phyloP scores from a whole-genome alignment of 257 asterid genomes.

The Linaria vulgaris region DNA sequence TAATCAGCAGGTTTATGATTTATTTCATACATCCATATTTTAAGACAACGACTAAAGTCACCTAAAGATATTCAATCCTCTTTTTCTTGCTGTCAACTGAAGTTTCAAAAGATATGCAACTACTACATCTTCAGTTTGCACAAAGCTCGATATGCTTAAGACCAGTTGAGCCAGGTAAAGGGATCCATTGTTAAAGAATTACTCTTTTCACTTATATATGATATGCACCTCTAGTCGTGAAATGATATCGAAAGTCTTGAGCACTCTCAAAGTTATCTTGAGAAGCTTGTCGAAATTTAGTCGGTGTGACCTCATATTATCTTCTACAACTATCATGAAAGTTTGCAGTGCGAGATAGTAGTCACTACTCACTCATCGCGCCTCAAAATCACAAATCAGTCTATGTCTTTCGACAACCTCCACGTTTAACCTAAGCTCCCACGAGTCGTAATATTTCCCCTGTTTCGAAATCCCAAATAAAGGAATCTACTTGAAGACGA shows the following conservation, averaged over 20 bases:
- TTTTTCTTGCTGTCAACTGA: not conserved
- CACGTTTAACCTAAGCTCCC: conserved; percentile 10
- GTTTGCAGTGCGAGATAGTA: not conserved
- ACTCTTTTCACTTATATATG: not conserved
- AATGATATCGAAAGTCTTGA: not conserved
- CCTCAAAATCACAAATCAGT: conserved; percentile 3
- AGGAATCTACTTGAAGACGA: not conserved
- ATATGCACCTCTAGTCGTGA: not conserved
- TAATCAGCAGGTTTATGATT: too few species aligned
- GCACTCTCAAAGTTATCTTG: not conserved
- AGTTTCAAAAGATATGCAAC: not conserved
- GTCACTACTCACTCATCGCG: not conserved
- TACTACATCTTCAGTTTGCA: not conserved
- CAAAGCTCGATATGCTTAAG: not conserved
- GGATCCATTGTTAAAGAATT: not conserved
- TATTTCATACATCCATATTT: too few species aligned
- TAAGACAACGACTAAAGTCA: too few species aligned
- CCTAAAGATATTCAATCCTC: too few species aligned
- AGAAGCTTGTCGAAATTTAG: too few species aligned
- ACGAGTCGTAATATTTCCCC: not conserved
- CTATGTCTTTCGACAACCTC: not conserved
- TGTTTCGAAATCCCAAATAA: not conserved
- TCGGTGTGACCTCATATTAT: too few species aligned
- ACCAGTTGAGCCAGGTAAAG: not conserved
- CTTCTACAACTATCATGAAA: not conserved